Conservation (phyloP, 2,329 filamentous ascomycete genomes). For the Pyrenophora seminiperda region DNA sequence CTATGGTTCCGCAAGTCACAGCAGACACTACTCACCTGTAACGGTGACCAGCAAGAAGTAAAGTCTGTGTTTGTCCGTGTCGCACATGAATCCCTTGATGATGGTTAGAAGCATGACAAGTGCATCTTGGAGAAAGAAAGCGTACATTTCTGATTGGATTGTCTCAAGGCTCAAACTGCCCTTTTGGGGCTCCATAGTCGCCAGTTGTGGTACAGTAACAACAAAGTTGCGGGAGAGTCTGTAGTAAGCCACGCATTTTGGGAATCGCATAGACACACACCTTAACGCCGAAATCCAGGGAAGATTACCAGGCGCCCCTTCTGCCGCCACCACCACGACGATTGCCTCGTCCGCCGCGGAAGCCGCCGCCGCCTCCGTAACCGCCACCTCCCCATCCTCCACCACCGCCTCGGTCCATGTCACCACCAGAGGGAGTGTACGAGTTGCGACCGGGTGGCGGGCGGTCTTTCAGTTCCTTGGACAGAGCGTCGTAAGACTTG, state of each 20-base stretch:
- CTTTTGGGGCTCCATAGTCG: conserved; percentile 15
- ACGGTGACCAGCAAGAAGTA: not conserved
- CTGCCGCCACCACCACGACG: conserved; percentile 30
- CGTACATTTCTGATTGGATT: conserved; percentile 44
- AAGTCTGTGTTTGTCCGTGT: not conserved
- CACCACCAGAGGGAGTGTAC: conserved; percentile 28
- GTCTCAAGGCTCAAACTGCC: conserved; percentile 26
- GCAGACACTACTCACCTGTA: conserved; percentile 7
- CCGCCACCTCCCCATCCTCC: conserved; percentile 32
- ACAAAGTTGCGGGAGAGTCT: conserved; percentile 28
- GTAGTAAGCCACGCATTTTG: conserved; percentile 41
- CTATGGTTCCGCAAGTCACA: not conserved
- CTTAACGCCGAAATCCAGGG: conserved; percentile 38
- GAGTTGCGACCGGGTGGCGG: conserved; percentile 59
- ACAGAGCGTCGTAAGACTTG: conserved; percentile 85
- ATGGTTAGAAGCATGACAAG: conserved; percentile 40
- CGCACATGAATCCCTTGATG: conserved; percentile 34
- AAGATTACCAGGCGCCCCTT: conserved; percentile 39
- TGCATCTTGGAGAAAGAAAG: conserved; percentile 38
- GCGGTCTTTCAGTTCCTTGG: conserved; percentile 81
- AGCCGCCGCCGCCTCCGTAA: conserved; percentile 34
- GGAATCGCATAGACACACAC: conserved; percentile 46
- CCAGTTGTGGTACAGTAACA: conserved; percentile 35
- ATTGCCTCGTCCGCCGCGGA: conserved; percentile 27
- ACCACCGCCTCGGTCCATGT: conserved; percentile 35